Base-by-base conservation (phyloP, 345 rosid genomes). In the Turritis glabra region DNA sequence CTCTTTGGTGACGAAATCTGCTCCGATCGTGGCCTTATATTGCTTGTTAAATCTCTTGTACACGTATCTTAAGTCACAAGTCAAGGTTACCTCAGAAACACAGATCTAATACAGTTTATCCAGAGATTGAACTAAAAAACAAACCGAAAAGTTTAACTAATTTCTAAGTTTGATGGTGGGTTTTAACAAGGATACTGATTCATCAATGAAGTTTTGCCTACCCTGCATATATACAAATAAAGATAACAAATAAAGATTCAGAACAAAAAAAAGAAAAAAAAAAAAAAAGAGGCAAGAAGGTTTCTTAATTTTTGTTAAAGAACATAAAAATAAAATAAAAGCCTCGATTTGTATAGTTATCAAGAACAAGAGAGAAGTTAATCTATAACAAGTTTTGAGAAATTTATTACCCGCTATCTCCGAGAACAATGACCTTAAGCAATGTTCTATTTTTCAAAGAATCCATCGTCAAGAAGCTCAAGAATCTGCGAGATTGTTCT, bases 171-270 rank as follows among this genome's bases (percentile, higher is more conserved):
- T 53, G 15, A 56, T 64, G 0, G 17, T 18, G 18, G 17, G 8
- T 18, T 46, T 13, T 4, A 18, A 55, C 48, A 56, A 66, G 95
- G 93, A 92, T 90, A 90, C 98, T 80, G 98, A 72, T 90, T 90
- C 98, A 88, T 85, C 88, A 90, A 69, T 23, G 96, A 93, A 8
- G 97, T 90, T 87, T 90, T 93, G 51, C 98, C 98, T 32, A 93
- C 98, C 76, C 98, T 93, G 88, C 79, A 72, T 18, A 46, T 46
- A 46, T 59, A n/a, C n/a, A 54, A 37, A 48, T 60, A 50, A 56
- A 63, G 33, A 64, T 63, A n/a, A n/a, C n/a, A 54, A 37, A 48
- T 60, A 50, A 56, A 63, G 33, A 64, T 63, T 69, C 29, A 54
- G 26, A 54, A 47, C 22, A 18, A 74, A 48, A 32, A 23, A 8